Base-by-base conservation (phyloP, 192 early-diverging fungal species). In the Haplosporangium gracile region DNA sequence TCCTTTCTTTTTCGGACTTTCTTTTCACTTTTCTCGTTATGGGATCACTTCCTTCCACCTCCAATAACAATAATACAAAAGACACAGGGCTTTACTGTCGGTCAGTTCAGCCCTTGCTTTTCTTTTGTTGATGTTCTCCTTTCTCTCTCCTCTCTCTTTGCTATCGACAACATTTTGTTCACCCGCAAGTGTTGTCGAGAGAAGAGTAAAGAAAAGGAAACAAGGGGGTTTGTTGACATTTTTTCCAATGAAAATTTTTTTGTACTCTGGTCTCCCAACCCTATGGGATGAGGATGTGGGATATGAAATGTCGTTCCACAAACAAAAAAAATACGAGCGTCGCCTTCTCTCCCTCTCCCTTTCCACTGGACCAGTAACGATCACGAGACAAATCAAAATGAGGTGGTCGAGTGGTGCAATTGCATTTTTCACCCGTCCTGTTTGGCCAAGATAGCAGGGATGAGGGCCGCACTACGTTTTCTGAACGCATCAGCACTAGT, bases 181-280 rank as follows among this genome's bases (percentile, higher is more conserved):
- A 5, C 15, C 18, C 49, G 16, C 38, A 38, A 71, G n/a, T n/a
- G 70, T 16, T 22, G 11, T 72, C 70, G 70, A 42, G 29, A n/a
- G 70, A 13, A 68, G 29, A 34, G 70, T 26, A 11, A 18, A 3
- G 22, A 53, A 32, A 16, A 68, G 40, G 42, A 51, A 81, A 81
- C 36, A 69, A 76, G 80, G 80, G 80, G 74, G 80, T 76, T 82
- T 82, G 81, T 82, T 82, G 81, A 82, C 75, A 82, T 76, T 82
- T 79, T 39, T 18, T 43, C 4, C 36, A 39, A 42, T 68, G 57
- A 82, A 82, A 74, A 68, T 82, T 82, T 82, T 77, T 75, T n/a
- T 70, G 32, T 76, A 34, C 9, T 43, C 42, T 43, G 8, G 5
- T 5, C 42, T 43, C 43, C 13, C n/a, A n/a, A 45, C 8, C 8